Evolutionary conservation across 345 rosid genomes (phyloP).

Genomic region (Rhodomyrtus tomentosa): DNA sequence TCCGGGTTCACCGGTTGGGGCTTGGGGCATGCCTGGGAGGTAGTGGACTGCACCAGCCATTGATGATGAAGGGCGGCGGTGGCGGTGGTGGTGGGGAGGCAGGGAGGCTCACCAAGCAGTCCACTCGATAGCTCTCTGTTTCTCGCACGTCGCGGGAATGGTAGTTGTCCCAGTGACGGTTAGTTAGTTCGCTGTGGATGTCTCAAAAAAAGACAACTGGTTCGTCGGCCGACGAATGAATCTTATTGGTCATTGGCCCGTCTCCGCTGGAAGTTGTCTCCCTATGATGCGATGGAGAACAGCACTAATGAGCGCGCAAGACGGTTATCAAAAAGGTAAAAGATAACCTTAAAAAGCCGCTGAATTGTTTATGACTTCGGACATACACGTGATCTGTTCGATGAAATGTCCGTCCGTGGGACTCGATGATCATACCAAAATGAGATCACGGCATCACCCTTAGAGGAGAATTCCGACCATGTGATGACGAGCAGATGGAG

Average conservation of each 20-base stretch:
- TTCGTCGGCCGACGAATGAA: not conserved
- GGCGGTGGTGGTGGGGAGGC: not conserved
- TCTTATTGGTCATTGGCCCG: not conserved
- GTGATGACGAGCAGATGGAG: not conserved
- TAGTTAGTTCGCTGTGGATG: not conserved
- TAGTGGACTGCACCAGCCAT: not conserved
- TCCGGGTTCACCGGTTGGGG: not conserved
- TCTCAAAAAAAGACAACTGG: not conserved
- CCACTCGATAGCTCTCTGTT: not conserved
- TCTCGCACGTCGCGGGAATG: not conserved
- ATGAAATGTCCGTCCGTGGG: not conserved
- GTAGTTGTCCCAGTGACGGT: slow-evolving; percentile 1
- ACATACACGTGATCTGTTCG: not conserved
- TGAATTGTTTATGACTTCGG: not conserved
- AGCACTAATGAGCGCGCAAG: not conserved
- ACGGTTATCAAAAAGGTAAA: not conserved
- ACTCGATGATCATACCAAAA: not conserved
- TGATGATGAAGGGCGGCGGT: not conserved
- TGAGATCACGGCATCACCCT: not conserved
- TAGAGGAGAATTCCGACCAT: not conserved
- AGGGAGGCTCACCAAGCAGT: slow-evolving; percentile 7
- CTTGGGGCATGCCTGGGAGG: not conserved
- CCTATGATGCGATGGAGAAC: not conserved
- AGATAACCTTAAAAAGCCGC: not conserved
- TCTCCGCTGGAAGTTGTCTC: not conserved